These are phyloP conservation scores for Rhizoclosmatium sp. DNA, from an alignment of 192 early-diverging fungal genomes.

Conservation along the genomic window DNA sequence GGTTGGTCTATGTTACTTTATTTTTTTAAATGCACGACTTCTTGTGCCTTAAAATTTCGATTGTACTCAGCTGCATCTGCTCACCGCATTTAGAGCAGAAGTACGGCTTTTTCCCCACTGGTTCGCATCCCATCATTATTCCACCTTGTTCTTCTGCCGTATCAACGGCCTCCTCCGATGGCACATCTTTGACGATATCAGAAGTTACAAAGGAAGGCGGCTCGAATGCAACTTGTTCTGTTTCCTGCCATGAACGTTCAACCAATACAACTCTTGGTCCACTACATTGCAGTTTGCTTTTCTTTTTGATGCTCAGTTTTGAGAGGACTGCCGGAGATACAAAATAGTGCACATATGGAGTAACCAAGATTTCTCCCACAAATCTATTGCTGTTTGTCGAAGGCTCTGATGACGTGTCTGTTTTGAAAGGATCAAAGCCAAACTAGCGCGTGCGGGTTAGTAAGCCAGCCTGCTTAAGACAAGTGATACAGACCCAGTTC, in stretches of 20 bases:
- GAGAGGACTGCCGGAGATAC: conserved; percentile 11
- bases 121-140: neutral
- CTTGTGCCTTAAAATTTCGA: conserved; percentile 46
- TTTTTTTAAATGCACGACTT: conserved; percentile 30
- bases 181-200: neutral
- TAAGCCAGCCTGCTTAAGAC: neutral
- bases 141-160: neutral
- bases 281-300: neutral
- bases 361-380: conserved; percentile 40
- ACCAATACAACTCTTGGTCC: neutral
- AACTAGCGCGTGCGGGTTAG: conserved; percentile 32
- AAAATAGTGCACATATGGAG: conserved; percentile 52
- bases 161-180: neutral
- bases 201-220: neutral
- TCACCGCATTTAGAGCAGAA: conserved; percentile 36
- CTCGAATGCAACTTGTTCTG: neutral
- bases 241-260: neutral
- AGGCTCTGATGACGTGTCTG: neutral
- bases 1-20: neutral
- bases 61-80: conserved; percentile 26
- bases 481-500: conserved; percentile 36
- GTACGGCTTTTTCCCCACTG: conserved; percentile 9
- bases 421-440: conserved; percentile 55
- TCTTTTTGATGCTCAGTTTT: neutral
- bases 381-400: neutral